A percentile compares a stretch with the other conserved stretches of the same genome.
Evolutionary conservation across 2,329 filamentous ascomycete genomes (phyloP).

Genomic region (Fusarium brevicatenulatum): DNA sequence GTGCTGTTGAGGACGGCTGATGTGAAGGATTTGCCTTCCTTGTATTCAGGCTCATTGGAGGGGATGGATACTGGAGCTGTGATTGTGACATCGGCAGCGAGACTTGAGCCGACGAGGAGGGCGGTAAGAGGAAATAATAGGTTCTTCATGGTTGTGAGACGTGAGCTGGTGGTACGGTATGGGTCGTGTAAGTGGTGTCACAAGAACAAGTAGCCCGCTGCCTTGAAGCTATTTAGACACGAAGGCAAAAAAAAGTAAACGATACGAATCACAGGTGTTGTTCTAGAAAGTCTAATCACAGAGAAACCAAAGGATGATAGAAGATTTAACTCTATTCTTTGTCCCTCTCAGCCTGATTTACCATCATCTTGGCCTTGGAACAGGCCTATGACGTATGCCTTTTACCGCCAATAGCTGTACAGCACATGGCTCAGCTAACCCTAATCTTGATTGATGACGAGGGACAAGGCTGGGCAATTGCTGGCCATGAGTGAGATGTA

Average conservation of each 20-base stretch:
- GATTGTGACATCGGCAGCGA: conserved; percentile 47
- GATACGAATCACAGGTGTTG: not conserved
- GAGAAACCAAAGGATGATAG: not conserved
- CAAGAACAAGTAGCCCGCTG: not conserved
- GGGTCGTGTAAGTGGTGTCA: conserved; percentile 24
- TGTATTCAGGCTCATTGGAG: conserved; percentile 50
- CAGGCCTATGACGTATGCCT: conserved; percentile 34
- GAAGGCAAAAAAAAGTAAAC: not conserved
- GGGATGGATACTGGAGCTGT: conserved; percentile 49
- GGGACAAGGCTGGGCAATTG: conserved; percentile 23
- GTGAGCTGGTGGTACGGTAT: conserved; percentile 3
- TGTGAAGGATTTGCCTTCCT: conserved; percentile 52
- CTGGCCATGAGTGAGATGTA: not conserved
- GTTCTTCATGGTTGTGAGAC: conserved; percentile 27
- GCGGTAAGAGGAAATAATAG: conserved; percentile 15
- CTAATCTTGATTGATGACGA: conserved; percentile 16
- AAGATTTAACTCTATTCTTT: conserved; percentile 21
- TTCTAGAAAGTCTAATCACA: not conserved
- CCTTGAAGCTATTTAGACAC: conserved; percentile 5
- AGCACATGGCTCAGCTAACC: conserved; percentile 28
- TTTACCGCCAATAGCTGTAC: conserved; percentile 27
- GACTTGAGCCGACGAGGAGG: conserved; percentile 11
- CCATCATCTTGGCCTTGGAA: conserved; percentile 34
- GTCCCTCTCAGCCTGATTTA: conserved; percentile 28
- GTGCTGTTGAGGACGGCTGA: conserved; percentile 71